Percentiles rank a stretch among this genome's conserved stretches.
Conservation (phyloP, 345 rosid species). For the Eucalyptus polyanthemos region DNA sequence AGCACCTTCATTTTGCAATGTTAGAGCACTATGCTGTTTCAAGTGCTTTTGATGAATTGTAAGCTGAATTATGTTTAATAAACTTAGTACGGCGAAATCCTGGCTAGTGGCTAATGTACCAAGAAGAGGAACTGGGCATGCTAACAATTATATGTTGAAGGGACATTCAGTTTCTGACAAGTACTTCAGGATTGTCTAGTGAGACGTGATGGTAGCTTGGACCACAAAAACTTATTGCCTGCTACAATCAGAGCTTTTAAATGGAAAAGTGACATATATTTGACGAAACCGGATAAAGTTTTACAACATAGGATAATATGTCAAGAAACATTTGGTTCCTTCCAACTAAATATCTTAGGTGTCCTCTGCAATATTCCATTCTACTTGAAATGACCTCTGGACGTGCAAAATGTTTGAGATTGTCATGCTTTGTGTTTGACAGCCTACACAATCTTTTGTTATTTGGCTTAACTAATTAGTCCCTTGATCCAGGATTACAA, state of each 20-base stretch:
- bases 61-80: not conserved
- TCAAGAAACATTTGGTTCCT: not conserved
- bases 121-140: not conserved
- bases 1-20: not conserved
- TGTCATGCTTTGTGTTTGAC: not conserved
- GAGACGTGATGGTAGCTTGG: not conserved
- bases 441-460: not conserved
- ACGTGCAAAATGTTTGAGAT: not conserved
- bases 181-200: not conserved
- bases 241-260: not conserved
- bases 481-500: not conserved
- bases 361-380: not conserved
- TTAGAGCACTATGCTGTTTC: not conserved
- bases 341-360: not conserved
- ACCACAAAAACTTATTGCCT: not conserved
- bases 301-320: not conserved
- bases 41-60: not conserved
- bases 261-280: not conserved
- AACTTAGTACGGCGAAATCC: not conserved
- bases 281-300: not conserved
- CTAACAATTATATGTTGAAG: not conserved
- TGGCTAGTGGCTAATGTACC: not conserved
- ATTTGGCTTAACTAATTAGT: not conserved
- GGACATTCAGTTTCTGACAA: not conserved
- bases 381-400: not conserved